phyloP scores from a whole-genome alignment of 345 rosid genomes.

The Geranium brycei region DNA sequence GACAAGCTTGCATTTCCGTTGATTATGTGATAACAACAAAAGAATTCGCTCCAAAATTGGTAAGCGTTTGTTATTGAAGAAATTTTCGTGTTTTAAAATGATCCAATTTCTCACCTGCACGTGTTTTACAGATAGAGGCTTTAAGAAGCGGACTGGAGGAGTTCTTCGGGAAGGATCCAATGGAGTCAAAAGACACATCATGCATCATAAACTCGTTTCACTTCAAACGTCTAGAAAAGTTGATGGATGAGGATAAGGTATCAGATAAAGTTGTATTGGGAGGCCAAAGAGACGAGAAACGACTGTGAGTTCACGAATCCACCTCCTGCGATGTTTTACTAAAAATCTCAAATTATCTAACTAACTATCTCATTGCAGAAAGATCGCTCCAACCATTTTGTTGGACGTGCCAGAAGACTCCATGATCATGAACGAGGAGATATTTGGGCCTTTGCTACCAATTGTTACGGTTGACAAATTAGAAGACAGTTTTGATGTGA shows the following conservation, averaged over 20 bases:
- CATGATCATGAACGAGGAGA: conserved; percentile 43
- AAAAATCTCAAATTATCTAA: too few relatives aligned
- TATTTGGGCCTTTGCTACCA: conserved; percentile 48
- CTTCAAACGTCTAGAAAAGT: conserved; percentile 24
- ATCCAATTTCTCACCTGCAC: background rate
- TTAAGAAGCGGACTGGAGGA: conserved; percentile 22
- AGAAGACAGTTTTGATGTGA: conserved; percentile 23
- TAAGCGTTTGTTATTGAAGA: conserved; percentile 6
- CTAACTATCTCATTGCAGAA: conserved; percentile 15
- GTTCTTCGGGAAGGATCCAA: conserved; percentile 27
- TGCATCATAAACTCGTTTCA: conserved; percentile 28
- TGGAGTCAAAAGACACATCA: conserved; percentile 33
- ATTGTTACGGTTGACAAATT: conserved; percentile 33
- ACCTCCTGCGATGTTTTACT: background rate
- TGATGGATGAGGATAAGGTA: conserved; percentile 32
- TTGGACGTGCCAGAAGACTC: conserved; percentile 37
- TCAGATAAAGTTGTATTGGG: conserved; percentile 28
- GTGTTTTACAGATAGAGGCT: conserved; percentile 23
- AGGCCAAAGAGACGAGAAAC: conserved; percentile 27
- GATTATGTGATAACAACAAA: conserved; percentile 40
- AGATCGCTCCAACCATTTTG: conserved; percentile 36
- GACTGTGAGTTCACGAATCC: conserved; percentile 18
- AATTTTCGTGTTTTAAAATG: background rate
- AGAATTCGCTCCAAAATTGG: conserved; percentile 37
- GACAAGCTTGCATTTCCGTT: conserved; percentile 40